phyloP scores from a whole-genome alignment of 2,329 filamentous ascomycete genomes.

The Penicillium decumbens region DNA sequence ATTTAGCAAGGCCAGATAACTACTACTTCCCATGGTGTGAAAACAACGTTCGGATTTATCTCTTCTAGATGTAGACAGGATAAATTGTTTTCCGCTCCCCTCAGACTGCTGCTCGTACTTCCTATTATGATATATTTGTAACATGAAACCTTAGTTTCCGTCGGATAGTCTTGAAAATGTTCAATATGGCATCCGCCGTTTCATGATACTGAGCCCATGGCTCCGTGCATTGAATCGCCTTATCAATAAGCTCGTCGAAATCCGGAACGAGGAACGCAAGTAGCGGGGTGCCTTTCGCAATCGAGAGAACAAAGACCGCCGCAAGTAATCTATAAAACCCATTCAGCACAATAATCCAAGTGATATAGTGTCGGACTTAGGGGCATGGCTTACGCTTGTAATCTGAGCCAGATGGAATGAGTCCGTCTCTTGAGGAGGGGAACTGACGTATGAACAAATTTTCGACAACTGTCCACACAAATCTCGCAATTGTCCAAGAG shows the following conservation, averaged over 20 bases:
- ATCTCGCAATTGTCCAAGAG: constrained; percentile 12
- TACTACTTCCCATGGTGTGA: too few relatives aligned
- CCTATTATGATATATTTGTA: not conserved
- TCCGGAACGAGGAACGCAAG: constrained; percentile 13
- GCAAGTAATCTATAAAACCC: constrained; percentile 7
- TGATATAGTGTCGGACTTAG: not conserved
- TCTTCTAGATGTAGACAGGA: too few relatives aligned
- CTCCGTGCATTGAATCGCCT: constrained; percentile 10
- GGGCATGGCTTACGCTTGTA: constrained; percentile 13
- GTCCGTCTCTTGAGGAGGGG: constrained; percentile 11
- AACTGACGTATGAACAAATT: constrained; percentile 10
- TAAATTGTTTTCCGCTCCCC: too few relatives aligned
- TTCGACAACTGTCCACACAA: constrained; percentile 17
- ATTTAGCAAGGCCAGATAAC: too few relatives aligned
- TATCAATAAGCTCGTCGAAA: constrained; percentile 12
- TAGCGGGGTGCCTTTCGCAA: constrained; percentile 14
- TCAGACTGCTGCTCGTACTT: too few relatives aligned
- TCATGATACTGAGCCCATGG: constrained; percentile 14
- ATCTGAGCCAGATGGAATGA: constrained; percentile 13
- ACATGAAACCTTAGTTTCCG: constrained; percentile 10
- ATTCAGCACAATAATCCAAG: not conserved
- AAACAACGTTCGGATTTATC: too few relatives aligned
- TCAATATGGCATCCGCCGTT: constrained; percentile 12
- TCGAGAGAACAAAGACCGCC: constrained; percentile 16
- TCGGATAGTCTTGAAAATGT: constrained; percentile 16